Base-by-base conservation (phyloP, 768 basidiomycete species). In the Trametes cinnabarina region DNA sequence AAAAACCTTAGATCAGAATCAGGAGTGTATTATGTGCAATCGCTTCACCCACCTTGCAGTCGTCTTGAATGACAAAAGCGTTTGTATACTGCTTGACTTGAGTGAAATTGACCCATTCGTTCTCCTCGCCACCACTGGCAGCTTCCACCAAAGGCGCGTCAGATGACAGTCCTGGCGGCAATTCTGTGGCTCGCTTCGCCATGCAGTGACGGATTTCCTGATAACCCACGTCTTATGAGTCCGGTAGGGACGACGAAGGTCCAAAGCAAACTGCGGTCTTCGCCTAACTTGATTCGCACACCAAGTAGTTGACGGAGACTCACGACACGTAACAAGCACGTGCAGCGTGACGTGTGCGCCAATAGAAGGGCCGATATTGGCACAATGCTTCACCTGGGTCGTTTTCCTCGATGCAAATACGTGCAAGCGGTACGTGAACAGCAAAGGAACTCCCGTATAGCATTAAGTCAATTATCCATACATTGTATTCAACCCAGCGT, bases 81-180 rank as follows among this genome's bases (percentile, higher is more conserved):
- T 90, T 90, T 30, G 88, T 92, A 64, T 86, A 92, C 28, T 79
- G 69, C 51, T 73, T 79, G 14, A 64, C 71, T 25, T 67, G 70
- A 6, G 73, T 66, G 61, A 77, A 77, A 0, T 74, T 51, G 41
- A 78, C 66, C 88, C 87, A 90, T 22, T 74, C 67, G 10, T 42
- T 5, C 23, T 39, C 50, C 7, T 17, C 40, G 15, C 62, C 62
- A 9, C 58, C 58, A 20, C 22, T 57, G 5, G 55, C 42, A 2
- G 43, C 42, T 25, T 53, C 58, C 3, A 52, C 51, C 9, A 63
- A 32, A 2, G 39, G 50, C 8, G 44, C 51, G 25, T 52, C 43
- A 22, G 53, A 43, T 3, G 17, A 8, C 37, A 63, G 26, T 3
- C 62, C 62, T 23, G 62, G 62, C 3, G 61, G 62, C 30, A 52